Percentiles rank a stretch among this genome's conserved stretches.
These are phyloP conservation scores for Beverwykella pulmonaria DNA, from an alignment of 495 filamentous ascomycete species.

Conservation along the genomic window DNA sequence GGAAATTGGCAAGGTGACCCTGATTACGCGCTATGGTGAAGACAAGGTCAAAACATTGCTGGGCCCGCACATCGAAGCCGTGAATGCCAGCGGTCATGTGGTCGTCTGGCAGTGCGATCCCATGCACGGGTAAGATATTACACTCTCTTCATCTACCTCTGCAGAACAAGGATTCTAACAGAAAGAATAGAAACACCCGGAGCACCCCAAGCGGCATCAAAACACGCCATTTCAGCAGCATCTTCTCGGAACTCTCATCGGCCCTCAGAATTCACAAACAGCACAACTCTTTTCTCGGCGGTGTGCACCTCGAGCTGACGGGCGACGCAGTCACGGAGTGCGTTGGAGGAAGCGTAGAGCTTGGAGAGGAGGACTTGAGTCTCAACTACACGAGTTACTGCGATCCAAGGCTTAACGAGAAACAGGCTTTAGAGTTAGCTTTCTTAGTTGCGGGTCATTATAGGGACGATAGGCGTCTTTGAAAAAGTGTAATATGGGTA, in stretches of 20 bases:
- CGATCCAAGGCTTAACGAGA: conserved; percentile 93
- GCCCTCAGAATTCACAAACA: conserved; percentile 82
- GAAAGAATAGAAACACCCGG: conserved; percentile 58
- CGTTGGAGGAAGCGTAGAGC: conserved; percentile 82
- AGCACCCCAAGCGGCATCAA: conserved; percentile 76
- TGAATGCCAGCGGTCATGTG: conserved; percentile 70
- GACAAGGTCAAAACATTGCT: conserved; percentile 69
- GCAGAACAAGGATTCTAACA: background rate
- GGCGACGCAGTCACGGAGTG: conserved; percentile 97
- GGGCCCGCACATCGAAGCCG: conserved; percentile 81
- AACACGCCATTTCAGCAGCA: conserved; percentile 83
- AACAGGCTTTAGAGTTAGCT: conserved; percentile 92
- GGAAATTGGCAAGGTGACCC: conserved; percentile 87
- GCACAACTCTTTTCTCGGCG: conserved; percentile 80
- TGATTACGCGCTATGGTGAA: conserved; percentile 93
- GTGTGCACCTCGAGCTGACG: conserved; percentile 92
- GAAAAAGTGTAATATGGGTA: background rate
- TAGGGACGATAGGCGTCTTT: conserved; percentile 46
- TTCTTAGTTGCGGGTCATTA: conserved; percentile 91
- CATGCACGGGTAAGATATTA: conserved; percentile 80
- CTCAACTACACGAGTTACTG: conserved; percentile 93
- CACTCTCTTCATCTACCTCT: conserved; percentile 6
- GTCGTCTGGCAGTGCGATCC: conserved; percentile 99
- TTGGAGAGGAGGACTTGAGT: conserved; percentile 83
- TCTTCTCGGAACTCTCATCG: conserved; percentile 79